Evolutionary conservation across 306 rosid genomes (phyloP).

Genomic region (Malus sylvestris): DNA sequence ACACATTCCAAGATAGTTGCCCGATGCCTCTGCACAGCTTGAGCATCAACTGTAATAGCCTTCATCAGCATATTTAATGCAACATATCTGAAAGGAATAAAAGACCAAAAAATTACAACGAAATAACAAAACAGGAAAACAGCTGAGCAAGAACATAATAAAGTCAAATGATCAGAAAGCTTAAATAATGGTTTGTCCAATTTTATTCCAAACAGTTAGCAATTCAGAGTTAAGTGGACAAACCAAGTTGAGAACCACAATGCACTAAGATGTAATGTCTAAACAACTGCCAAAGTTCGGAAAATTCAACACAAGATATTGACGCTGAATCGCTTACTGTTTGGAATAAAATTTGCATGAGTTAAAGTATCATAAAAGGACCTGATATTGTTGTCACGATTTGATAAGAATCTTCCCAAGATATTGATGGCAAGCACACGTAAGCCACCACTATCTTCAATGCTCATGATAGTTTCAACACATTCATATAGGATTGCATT

Average conservation of each 20-base stretch:
- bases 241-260: not conserved
- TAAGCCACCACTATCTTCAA: constrained; percentile 92
- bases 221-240: not conserved
- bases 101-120: not conserved
- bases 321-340: too few species aligned
- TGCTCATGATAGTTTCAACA: constrained; percentile 96
- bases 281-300: not conserved
- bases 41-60: constrained; percentile 90
- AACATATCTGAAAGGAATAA: constrained; percentile 57
- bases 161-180: not conserved
- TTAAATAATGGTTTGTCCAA: not conserved
- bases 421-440: constrained; percentile 97
- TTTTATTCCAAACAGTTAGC: not conserved
- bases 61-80: constrained; percentile 94
- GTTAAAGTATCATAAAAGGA: constrained; percentile 17
- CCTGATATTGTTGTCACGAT: constrained; percentile 98
- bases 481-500: constrained; percentile 93
- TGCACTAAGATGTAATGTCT: not conserved
- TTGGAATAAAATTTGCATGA: not conserved
- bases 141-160: not conserved
- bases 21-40: constrained; percentile 99
- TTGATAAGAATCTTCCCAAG: constrained; percentile 95
- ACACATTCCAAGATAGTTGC: constrained; percentile 95
- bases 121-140: constrained; percentile 5
- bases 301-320: not conserved